Conservation (phyloP, 2,329 filamentous ascomycete genomes). For the Ophiostoma piceae region DNA sequence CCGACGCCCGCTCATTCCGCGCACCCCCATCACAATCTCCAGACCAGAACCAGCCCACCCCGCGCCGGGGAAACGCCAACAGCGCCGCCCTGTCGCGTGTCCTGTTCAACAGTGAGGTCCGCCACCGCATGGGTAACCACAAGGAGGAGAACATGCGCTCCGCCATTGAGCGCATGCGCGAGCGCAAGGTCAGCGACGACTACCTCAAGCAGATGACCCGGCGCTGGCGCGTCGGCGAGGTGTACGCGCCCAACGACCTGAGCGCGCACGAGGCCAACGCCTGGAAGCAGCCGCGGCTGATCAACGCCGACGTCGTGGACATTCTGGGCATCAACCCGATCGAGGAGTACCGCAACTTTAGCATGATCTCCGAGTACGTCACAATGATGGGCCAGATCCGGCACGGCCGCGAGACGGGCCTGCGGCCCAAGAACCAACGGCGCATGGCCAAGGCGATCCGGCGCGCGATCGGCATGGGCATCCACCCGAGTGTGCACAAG, state of each 20-base stretch:
- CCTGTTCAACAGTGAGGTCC: slow-evolving; percentile 25
- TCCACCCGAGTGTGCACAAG: slow-evolving; percentile 84
- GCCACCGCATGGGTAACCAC: slow-evolving; percentile 21
- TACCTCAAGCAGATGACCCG: slow-evolving; percentile 62
- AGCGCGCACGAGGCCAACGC: slow-evolving; percentile 72
- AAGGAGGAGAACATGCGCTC: slow-evolving; percentile 30
- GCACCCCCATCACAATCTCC: neutral
- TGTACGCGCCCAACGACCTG: slow-evolving; percentile 88
- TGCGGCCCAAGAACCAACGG: slow-evolving; percentile 85
- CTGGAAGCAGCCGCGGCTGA: slow-evolving; percentile 58
- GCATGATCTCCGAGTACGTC: slow-evolving; percentile 84
- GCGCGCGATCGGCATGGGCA: slow-evolving; percentile 78
- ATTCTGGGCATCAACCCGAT: slow-evolving; percentile 72
- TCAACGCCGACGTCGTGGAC: slow-evolving; percentile 69
- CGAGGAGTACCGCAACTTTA: slow-evolving; percentile 90
- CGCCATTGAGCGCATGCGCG: slow-evolving; percentile 37
- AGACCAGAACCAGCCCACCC: neutral
- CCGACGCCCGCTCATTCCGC: neutral
- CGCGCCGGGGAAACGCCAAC: neutral
- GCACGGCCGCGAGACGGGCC: slow-evolving; percentile 66
- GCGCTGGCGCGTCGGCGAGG: slow-evolving; percentile 69
- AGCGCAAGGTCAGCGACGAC: slow-evolving; percentile 43
- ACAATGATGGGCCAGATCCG: slow-evolving; percentile 80
- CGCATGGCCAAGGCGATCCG: slow-evolving; percentile 90
- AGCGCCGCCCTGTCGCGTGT: slow-evolving; percentile 25